phyloP scores from a whole-genome alignment of 192 early-diverging fungal species.

The Spizellomyces punctatus region DNA sequence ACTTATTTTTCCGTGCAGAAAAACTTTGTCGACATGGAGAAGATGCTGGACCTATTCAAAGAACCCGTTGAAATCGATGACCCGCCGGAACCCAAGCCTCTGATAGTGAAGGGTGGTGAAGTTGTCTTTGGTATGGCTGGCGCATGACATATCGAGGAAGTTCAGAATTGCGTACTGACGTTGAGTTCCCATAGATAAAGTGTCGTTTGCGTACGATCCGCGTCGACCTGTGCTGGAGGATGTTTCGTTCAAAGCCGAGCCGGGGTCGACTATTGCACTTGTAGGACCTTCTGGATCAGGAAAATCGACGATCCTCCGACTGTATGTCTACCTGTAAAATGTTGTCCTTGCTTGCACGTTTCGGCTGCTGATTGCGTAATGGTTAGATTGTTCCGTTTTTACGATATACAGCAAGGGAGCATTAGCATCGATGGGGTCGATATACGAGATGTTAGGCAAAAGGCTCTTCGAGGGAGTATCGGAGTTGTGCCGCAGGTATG shows the following conservation, averaged over 20 bases:
- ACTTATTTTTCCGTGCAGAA: slow-evolving; percentile 9
- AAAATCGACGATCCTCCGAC: slow-evolving; percentile 27
- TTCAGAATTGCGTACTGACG: slow-evolving; percentile 12
- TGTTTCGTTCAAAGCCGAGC: slow-evolving; percentile 69
- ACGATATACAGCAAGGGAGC: slow-evolving; percentile 79
- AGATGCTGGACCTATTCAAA: slow-evolving; percentile 84
- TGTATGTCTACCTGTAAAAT: background rate
- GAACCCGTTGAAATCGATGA: slow-evolving; percentile 70
- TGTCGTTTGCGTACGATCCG: slow-evolving; percentile 71
- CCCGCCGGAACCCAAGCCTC: slow-evolving; percentile 53
- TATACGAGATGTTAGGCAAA: slow-evolving; percentile 63
- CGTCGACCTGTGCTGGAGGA: slow-evolving; percentile 71
- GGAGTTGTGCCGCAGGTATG: slow-evolving; percentile 83
- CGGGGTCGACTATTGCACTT: slow-evolving; percentile 75
- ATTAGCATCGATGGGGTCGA: slow-evolving; percentile 88
- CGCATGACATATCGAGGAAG: background rate
- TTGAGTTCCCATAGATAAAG: slow-evolving; percentile 58
- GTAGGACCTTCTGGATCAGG: slow-evolving; percentile 79
- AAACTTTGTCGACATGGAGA: slow-evolving; percentile 88
- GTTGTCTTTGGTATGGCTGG: slow-evolving; percentile 64
- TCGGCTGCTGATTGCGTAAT: background rate
- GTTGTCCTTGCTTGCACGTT: slow-evolving; percentile 12
- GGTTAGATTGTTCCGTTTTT: slow-evolving; percentile 86
- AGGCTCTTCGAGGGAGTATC: slow-evolving; percentile 76
- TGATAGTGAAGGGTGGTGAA: slow-evolving; percentile 60